These are phyloP conservation scores for Pseudocercospora eumusae DNA, from an alignment of 2,329 filamentous ascomycete species.

Conservation along the genomic window DNA sequence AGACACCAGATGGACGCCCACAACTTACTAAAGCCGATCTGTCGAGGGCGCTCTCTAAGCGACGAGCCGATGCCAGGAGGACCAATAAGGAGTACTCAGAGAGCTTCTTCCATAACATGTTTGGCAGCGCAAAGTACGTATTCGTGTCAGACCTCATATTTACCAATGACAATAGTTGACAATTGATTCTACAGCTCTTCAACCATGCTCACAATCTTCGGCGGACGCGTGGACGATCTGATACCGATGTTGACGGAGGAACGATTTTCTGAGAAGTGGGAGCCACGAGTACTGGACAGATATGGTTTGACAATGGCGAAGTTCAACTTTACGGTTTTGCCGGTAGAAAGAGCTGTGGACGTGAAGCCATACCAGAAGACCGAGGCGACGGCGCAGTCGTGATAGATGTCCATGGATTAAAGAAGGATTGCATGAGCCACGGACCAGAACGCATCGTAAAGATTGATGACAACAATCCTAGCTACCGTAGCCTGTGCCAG, in stretches of 20 bases:
- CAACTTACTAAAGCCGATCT: slow-evolving; percentile 43
- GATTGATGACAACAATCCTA: neutral
- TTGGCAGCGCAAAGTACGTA: slow-evolving; percentile 42
- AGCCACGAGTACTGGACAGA: slow-evolving; percentile 42
- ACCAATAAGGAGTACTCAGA: slow-evolving; percentile 42
- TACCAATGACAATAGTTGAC: slow-evolving; percentile 11
- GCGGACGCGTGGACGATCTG: slow-evolving; percentile 43
- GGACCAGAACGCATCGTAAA: neutral
- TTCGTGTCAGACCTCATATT: neutral
- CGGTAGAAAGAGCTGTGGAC: slow-evolving; percentile 44
- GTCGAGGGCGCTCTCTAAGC: slow-evolving; percentile 39
- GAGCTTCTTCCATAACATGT: slow-evolving; percentile 42
- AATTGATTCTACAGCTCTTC: slow-evolving; percentile 38
- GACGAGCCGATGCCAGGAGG: slow-evolving; percentile 40
- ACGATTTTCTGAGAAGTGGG: slow-evolving; percentile 46
- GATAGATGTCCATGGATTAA: neutral
- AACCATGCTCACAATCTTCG: slow-evolving; percentile 48
- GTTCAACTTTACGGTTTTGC: slow-evolving; percentile 46
- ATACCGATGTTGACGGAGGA: slow-evolving; percentile 46
- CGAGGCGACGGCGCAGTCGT: neutral
- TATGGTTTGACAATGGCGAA: slow-evolving; percentile 48
- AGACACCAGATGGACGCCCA: slow-evolving; percentile 37
- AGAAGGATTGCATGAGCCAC: neutral
- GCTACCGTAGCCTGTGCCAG: neutral
- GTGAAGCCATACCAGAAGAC: slow-evolving; percentile 32